Evolutionary conservation across 192 early-diverging fungal species (phyloP).

Genomic region (Rhizophagus prolifer): DNA sequence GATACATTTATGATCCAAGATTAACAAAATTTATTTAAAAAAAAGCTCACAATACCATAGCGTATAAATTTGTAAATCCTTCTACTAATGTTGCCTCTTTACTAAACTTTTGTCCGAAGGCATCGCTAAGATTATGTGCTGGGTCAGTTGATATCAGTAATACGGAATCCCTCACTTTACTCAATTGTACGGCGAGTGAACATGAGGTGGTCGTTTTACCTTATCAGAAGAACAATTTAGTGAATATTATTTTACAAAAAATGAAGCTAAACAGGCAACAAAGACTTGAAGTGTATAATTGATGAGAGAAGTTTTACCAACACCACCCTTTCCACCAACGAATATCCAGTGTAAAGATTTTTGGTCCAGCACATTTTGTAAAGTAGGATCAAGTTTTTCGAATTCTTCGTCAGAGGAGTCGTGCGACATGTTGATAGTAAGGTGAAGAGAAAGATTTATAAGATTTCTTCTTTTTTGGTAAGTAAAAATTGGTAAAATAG

Average conservation of each 20-base stretch:
- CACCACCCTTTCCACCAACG: conserved; percentile 99
- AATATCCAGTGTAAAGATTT: conserved; percentile 97
- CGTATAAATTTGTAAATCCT: conserved; percentile 93
- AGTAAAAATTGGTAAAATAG: no score
- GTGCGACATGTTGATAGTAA: background rate
- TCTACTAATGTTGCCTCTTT: conserved; percentile 94
- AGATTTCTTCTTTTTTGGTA: no score
- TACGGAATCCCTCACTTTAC: conserved; percentile 88
- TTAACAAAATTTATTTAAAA: conserved; percentile 18
- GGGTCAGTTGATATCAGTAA: conserved; percentile 98
- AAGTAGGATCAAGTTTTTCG: conserved; percentile 74
- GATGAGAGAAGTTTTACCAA: conserved; percentile 65
- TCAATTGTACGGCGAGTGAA: conserved; percentile 91
- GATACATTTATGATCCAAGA: background rate
- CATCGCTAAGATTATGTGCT: conserved; percentile 98
- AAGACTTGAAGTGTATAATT: background rate
- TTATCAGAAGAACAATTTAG: conserved; percentile 15
- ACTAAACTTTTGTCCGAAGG: conserved; percentile 98
- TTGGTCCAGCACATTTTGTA: conserved; percentile 97
- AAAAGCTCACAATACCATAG: conserved; percentile 70
- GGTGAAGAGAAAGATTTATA: no score
- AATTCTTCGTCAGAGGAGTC: conserved; percentile 66
- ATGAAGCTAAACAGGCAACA: no score
- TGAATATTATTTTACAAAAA: background rate
- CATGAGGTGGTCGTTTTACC: conserved; percentile 77